phyloP scores from a whole-genome alignment of 257 asterid species.

The Scutellaria galericulata region DNA sequence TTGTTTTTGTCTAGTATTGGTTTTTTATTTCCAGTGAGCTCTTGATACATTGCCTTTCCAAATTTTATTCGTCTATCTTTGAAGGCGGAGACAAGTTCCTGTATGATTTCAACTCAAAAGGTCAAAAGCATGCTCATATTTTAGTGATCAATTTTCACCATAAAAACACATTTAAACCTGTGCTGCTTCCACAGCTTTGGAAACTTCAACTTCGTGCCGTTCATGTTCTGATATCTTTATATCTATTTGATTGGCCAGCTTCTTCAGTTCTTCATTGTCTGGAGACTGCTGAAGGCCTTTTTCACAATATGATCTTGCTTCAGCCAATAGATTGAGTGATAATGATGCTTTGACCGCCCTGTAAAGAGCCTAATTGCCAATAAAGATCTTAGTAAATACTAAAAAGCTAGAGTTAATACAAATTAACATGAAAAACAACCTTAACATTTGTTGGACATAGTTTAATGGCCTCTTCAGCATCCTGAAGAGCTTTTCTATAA shows the following conservation, averaged over 20 bases:
- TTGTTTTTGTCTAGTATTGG: conserved; percentile 70
- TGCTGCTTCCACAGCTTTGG: conserved; percentile 66
- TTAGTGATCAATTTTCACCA: conserved; percentile 8
- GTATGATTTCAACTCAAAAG: conserved; percentile 37
- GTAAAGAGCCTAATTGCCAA: conserved; percentile 65
- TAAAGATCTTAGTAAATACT: conserved; percentile 15
- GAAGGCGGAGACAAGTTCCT: conserved; percentile 75
- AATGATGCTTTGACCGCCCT: conserved; percentile 86
- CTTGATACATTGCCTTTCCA: conserved; percentile 87
- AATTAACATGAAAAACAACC: conserved; percentile 49
- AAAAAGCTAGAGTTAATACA: conserved; percentile 16
- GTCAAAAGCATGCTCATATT: conserved; percentile 24
- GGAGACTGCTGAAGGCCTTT: conserved; percentile 78
- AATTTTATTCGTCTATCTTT: conserved; percentile 68
- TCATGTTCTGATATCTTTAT: conserved; percentile 50
- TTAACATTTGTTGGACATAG: conserved; percentile 69
- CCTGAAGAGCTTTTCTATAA: conserved; percentile 79
- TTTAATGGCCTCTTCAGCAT: conserved; percentile 81
- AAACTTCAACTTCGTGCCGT: conserved; percentile 57
- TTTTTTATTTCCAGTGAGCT: conserved; percentile 79
- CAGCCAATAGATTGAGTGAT: conserved; percentile 71
- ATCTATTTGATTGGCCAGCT: conserved; percentile 68
- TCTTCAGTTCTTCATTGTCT: conserved; percentile 73
- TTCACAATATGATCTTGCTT: conserved; percentile 68
- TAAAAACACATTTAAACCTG: conserved; percentile 57